Evolutionary conservation across 805 yeast species (phyloP), one percentile per base, ranked within the genome.

Genomic region (Candida tammaniensis): DNA sequence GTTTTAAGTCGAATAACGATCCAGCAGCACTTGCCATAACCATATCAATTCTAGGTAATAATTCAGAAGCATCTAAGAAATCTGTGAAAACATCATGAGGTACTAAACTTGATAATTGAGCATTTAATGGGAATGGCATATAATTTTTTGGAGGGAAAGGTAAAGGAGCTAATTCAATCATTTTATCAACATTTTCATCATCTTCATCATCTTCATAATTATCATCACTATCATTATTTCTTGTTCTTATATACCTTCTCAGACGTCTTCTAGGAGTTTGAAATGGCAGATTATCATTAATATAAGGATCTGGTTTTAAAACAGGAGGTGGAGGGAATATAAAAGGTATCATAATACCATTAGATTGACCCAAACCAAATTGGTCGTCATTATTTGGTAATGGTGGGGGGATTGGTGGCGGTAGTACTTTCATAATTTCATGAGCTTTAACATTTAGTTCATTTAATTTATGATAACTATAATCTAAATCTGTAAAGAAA

Each of bases 11-110:
- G 38, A 47, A 53, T 24, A 67, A 54, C 17, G 70, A 59, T 6
- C 71, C 72, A 0, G 73, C 72, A 7, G 73, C 73, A 42, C 70
- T 62, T 11, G 73, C 73, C 5, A 64, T 54, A 11, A 65, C 70
- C 73, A 67, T 67, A 35, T 67, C 71, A 10, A 57, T 55, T 25
- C 70, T 44, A 2, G 72, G 72, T 16, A 66, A 47, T 16, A 52
- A 35, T 24, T 55, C 51, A 44, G 52, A 55, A 3, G 72, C 73
- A 12, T 57, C 61, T 14, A 65, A 39, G 35, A 65, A 59, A 17
- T 54, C 49, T 3, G 44, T 42, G 37, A 67, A 64, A 8, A 65
- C 67, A 14, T 64, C 69, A 11, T 31, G 40, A 1, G 73, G 72
- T 2, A 55, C 46, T 19, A 64, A 46, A 3, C 61, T 46, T 2